Conservation (phyloP, 2,329 filamentous ascomycete genomes). For the Verticillium klebahnii region DNA sequence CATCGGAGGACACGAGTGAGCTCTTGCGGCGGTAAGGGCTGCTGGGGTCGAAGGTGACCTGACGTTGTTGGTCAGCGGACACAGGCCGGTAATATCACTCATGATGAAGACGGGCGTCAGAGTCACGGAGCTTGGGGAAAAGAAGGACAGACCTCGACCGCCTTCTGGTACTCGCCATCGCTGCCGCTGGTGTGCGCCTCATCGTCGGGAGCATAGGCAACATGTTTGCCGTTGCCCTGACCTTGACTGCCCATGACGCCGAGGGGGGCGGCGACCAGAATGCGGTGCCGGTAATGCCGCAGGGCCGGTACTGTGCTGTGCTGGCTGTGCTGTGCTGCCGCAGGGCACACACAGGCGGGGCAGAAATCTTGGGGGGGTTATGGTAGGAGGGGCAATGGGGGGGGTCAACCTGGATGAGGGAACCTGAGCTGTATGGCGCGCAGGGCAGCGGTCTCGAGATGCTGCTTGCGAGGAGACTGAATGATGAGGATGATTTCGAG, state of each 20-base stretch:
- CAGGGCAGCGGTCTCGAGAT: not conserved
- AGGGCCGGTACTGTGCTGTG: not conserved
- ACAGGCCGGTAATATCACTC: not conserved
- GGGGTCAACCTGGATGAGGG: not conserved
- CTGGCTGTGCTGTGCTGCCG: not conserved
- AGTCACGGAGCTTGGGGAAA: not conserved
- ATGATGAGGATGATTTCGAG: not conserved
- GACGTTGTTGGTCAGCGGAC: not conserved
- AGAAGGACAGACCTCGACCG: conserved; percentile 42
- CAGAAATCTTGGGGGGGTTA: not conserved
- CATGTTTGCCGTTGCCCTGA: conserved; percentile 15
- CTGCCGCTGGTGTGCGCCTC: conserved; percentile 39
- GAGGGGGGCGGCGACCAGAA: not conserved
- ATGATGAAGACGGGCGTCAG: not conserved
- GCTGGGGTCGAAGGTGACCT: conserved; percentile 59
- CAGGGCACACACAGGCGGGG: not conserved
- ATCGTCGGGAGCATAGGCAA: conserved; percentile 23
- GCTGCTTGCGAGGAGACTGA: not conserved
- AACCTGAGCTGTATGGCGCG: not conserved
- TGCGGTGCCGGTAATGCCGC: not conserved
- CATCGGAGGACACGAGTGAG: conserved; percentile 53
- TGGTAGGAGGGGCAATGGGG: not conserved
- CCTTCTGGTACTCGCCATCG: conserved; percentile 43
- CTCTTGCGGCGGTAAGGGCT: conserved; percentile 63
- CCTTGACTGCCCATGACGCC: not conserved